A percentile compares a stretch with the other conserved stretches of the same genome.
These are phyloP conservation scores for Calonectria henricotiae DNA, from an alignment of 2,329 filamentous ascomycete genomes.

Conservation along the genomic window DNA sequence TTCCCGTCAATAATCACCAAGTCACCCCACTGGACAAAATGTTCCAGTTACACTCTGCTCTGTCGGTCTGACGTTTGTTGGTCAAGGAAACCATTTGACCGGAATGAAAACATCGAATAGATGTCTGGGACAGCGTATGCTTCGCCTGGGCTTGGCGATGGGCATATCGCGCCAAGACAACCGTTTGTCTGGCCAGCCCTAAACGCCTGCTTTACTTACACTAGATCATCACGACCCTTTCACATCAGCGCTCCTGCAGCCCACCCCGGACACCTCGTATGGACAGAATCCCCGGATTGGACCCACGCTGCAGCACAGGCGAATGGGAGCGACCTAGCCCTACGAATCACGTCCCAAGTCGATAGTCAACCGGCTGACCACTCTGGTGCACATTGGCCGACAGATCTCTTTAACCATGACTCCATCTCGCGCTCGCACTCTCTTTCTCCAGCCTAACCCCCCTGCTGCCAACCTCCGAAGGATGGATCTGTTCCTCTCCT, in stretches of 20 bases:
- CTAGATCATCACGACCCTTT: slow-evolving; percentile 1
- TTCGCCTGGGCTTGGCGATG: not conserved
- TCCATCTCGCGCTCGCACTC: slow-evolving; percentile 5
- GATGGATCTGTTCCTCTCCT: slow-evolving; percentile 10
- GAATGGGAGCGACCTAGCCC: slow-evolving; percentile 28
- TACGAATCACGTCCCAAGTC: slow-evolving; percentile 22
- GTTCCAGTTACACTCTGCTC: slow-evolving; percentile 9
- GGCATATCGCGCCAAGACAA: not conserved
- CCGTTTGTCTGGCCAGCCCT: not conserved
- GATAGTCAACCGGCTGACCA: slow-evolving; percentile 21
- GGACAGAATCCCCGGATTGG: slow-evolving; percentile 24
- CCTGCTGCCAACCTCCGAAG: slow-evolving; percentile 5
- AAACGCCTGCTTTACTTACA: not conserved
- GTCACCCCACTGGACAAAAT: slow-evolving; percentile 10
- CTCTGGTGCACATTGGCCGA: slow-evolving; percentile 12
- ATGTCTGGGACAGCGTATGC: not conserved
- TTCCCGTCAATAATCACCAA: slow-evolving; percentile 20
- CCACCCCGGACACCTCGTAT: slow-evolving; percentile 19
- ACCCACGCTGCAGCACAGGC: slow-evolving; percentile 31
- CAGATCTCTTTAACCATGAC: slow-evolving; percentile 8
- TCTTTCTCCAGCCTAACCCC: slow-evolving; percentile 10
- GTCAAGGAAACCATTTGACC: not conserved
- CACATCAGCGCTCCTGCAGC: slow-evolving; percentile 13
- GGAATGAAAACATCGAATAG: not conserved
- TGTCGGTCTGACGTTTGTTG: slow-evolving; percentile 7